phyloP scores from a whole-genome alignment of 1,284 basidiomycete genomes.

The Chalciporus sp. region DNA sequence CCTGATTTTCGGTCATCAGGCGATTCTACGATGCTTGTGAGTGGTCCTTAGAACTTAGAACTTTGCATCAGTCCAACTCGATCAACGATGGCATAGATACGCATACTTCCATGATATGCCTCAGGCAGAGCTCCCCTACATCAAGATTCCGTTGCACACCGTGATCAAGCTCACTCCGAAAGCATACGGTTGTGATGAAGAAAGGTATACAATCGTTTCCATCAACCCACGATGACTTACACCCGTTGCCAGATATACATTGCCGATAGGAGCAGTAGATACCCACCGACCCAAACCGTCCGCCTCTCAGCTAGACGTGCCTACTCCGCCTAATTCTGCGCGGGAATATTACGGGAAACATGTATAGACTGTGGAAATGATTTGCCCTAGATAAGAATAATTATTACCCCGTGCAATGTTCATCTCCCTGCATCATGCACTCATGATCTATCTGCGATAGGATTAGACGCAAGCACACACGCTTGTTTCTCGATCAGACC shows the following conservation, averaged over 20 bases:
- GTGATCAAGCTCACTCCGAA: slow-evolving; percentile 98
- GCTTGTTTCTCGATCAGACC: no score
- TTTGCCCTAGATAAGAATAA: background rate
- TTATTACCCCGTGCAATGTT: background rate
- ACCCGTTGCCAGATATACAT: slow-evolving; percentile 57
- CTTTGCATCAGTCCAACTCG: background rate
- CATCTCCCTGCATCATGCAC: background rate
- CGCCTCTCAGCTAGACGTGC: slow-evolving; percentile 22
- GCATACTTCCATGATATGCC: slow-evolving; percentile 94
- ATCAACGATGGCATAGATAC: slow-evolving; percentile 52
- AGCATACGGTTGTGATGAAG: slow-evolving; percentile 98
- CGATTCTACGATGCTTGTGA: slow-evolving; percentile 88
- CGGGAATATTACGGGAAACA: slow-evolving; percentile 36
- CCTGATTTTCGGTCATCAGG: slow-evolving; percentile 96
- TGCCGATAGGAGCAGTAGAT: slow-evolving; percentile 91
- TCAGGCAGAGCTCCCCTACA: slow-evolving; percentile 95
- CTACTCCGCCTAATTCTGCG: slow-evolving; percentile 10
- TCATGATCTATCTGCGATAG: background rate
- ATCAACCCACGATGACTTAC: slow-evolving; percentile 3
- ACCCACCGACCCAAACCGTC: slow-evolving; percentile 90
- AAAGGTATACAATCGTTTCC: slow-evolving; percentile 56
- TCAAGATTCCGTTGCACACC: slow-evolving; percentile 96
- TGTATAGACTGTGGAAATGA: slow-evolving; percentile 8
- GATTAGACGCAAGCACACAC: background rate
- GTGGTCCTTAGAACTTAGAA: slow-evolving; percentile 32